Evolutionary conservation across 805 yeast species (phyloP), one percentile per base, ranked within the genome.

Genomic region (Wickerhamiella dianesei): DNA sequence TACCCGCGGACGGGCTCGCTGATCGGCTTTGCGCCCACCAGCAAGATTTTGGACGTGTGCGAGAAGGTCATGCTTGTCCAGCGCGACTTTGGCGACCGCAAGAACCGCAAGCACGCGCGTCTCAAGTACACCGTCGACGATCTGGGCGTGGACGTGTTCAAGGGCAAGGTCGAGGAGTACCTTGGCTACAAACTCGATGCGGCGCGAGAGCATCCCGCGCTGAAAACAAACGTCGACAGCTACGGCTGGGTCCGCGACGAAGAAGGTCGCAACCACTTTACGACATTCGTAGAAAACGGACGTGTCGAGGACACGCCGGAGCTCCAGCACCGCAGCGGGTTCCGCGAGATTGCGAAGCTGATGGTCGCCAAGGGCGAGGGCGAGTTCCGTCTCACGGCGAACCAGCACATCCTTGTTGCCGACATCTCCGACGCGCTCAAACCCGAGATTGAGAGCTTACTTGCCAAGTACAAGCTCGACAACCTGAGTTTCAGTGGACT

Each of bases 91-190:
- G 97, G 97, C 69, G 95, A 88, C 67, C 82, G 97, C 70, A 76
- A 78, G 61, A 87, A 89, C 73, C 84, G 97, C 74, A 89, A 89
- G 68, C 96, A 89, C 61, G 97, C 97, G 40, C 81, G 97, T 69
- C 78, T 89, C 70, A 89, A 89, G 80, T 89, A 89, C 67, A 89
- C 97, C 29, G 77, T 89, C 59, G 97, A 89, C 68, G 94, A 85
- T 59, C 68, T 89, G 76, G 89, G 94, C n/a, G 81, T 82, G 45
- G 95, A 82, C 5, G 82, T 72, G 21, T 89, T 79, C 75, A 81
- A 79, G 65, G 59, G 67, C 36, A 80, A 80, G 65, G 92, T 83
- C 50, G 97, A 89, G 68, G 87, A 83, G 59, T 70, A 77, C 49
- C 75, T 83, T 71, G 96, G 94, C 35, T 74, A 73, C 64, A 70